Evolutionary conservation across 192 early-diverging fungal genomes (phyloP).

Genomic region (Coemansia sp.): DNA sequence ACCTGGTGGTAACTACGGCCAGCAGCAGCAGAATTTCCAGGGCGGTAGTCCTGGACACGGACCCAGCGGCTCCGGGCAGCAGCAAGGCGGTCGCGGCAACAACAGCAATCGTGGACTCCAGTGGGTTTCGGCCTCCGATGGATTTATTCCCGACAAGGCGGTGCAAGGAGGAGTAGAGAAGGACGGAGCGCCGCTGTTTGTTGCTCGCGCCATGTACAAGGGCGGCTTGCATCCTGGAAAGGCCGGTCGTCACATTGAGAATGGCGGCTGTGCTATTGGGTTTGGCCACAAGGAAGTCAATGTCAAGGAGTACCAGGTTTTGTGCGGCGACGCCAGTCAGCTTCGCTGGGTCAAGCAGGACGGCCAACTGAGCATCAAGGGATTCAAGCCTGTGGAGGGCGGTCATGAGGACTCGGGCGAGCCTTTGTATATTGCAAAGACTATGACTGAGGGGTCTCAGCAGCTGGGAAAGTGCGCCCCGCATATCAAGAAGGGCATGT

Average conservation of each 20-base stretch:
- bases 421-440: constrained; percentile 54
- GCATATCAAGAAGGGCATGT: constrained; percentile 55
- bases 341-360: constrained; percentile 57
- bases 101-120: constrained; percentile 22
- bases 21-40: background rate
- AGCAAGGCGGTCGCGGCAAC: background rate
- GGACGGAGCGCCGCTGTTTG: constrained; percentile 59
- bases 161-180: constrained; percentile 60
- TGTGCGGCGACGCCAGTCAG: constrained; percentile 59
- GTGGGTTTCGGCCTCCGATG: constrained; percentile 40
- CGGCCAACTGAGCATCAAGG: constrained; percentile 45
- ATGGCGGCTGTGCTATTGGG: constrained; percentile 53
- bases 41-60: background rate
- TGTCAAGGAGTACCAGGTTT: constrained; percentile 56
- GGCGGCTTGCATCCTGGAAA: constrained; percentile 55
- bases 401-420: constrained; percentile 52
- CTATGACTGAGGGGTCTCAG: constrained; percentile 47
- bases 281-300: constrained; percentile 59
- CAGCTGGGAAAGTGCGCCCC: constrained; percentile 55
- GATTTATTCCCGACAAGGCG: constrained; percentile 48
- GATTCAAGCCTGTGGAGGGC: constrained; percentile 36
- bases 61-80: background rate
- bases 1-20: background rate
- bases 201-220: constrained; percentile 56
- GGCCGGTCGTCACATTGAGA: constrained; percentile 46